Evolutionary conservation across 176 grass and related monocot species (phyloP).

Genomic region (Urochloa ruziziensis): DNA sequence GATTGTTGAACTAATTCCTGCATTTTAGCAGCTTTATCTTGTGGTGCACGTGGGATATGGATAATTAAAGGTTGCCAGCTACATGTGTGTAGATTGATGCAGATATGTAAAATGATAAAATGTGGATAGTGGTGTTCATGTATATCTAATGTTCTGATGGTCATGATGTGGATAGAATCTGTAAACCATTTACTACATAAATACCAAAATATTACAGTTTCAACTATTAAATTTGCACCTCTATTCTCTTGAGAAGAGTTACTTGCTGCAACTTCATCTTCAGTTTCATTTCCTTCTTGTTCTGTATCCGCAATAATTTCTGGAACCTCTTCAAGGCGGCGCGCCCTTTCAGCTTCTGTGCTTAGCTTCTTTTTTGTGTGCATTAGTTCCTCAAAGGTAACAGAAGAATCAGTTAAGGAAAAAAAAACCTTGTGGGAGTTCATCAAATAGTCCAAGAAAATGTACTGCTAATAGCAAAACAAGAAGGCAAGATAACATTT

Average conservation of each 20-base stretch:
- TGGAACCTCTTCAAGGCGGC: conserved; percentile 64
- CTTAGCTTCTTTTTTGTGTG: conserved; percentile 43
- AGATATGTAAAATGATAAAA: too few relatives aligned
- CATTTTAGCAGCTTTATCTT: too few relatives aligned
- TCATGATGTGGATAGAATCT: too few relatives aligned
- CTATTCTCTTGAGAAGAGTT: conserved; percentile 33
- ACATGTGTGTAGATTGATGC: too few relatives aligned
- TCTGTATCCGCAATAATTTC: conserved; percentile 51
- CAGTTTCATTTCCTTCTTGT: conserved; percentile 38
- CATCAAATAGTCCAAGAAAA: background rate
- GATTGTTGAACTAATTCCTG: too few relatives aligned
- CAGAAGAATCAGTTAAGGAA: conserved; percentile 67
- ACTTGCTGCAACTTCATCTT: conserved; percentile 12
- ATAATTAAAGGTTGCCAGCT: too few relatives aligned
- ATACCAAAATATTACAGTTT: background rate
- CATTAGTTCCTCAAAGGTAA: conserved; percentile 59
- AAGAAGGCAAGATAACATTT: background rate
- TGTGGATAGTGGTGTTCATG: too few relatives aligned
- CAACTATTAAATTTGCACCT: conserved; percentile 31
- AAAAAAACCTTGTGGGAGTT: conserved; percentile 13
- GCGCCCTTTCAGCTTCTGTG: conserved; percentile 55
- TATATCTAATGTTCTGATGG: too few relatives aligned
- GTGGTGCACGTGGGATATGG: too few relatives aligned
- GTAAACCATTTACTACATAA: too few relatives aligned
- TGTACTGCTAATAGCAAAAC: background rate